These are phyloP conservation scores for Beauveria australis DNA, from an alignment of 2,329 filamentous ascomycete genomes.

Conservation along the genomic window DNA sequence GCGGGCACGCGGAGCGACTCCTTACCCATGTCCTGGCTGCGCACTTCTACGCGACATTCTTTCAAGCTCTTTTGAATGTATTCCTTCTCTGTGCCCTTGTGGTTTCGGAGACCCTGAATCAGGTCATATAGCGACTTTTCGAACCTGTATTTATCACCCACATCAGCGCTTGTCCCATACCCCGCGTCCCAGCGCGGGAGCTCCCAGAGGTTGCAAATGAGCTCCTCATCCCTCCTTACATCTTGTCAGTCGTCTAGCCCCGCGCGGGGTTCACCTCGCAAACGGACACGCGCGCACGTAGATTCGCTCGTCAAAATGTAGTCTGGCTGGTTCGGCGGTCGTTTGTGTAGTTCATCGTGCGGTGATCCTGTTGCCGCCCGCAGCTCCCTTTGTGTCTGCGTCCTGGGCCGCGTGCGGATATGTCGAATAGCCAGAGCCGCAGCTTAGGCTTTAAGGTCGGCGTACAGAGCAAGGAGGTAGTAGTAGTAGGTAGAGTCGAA, in stretches of 20 bases:
- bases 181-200: neutral
- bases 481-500: neutral
- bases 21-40: slow-evolving; percentile 84
- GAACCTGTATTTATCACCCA: slow-evolving; percentile 56
- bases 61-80: slow-evolving; percentile 90
- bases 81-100: slow-evolving; percentile 90
- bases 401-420: neutral
- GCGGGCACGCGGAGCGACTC: slow-evolving; percentile 12
- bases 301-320: neutral
- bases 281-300: neutral
- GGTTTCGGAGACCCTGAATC: slow-evolving; percentile 88
- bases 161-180: neutral
- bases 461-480: neutral
- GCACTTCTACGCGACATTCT: slow-evolving; percentile 92
- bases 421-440: neutral
- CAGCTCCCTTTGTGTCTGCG: neutral
- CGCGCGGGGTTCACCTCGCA: neutral
- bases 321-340: neutral
- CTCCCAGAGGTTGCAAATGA: too few species aligned
- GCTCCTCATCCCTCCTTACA: neutral
- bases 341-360: neutral
- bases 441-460: neutral
- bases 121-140: slow-evolving; percentile 99
- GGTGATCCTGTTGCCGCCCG: neutral
- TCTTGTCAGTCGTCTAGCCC: neutral